Evolutionary conservation across 768 basidiomycete species (phyloP).

Genomic region (Astraeus odoratus): DNA sequence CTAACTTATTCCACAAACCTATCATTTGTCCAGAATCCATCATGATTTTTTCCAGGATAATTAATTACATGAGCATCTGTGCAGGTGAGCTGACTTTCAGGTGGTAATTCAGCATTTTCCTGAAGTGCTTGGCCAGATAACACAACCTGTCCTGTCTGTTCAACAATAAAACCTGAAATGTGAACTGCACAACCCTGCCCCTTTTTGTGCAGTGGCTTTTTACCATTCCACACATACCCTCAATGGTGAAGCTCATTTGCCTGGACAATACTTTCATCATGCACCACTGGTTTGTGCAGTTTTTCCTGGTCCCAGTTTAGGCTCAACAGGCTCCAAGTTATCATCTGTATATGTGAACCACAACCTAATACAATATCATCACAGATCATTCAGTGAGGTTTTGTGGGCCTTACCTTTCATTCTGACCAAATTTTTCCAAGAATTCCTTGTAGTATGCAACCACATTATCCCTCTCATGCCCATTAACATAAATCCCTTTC

Average conservation of each 20-base stretch:
- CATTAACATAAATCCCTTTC: constrained; percentile 23
- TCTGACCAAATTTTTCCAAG: constrained; percentile 1
- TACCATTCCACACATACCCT: constrained; percentile 15
- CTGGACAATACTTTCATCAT: constrained; percentile 17
- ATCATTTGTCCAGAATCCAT: constrained; percentile 19
- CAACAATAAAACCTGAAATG: constrained; percentile 15
- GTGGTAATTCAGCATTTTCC: constrained; percentile 3
- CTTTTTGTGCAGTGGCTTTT: constrained; percentile 25
- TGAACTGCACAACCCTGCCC: constrained; percentile 14
- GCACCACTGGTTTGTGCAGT: constrained; percentile 12
- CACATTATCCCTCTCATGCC: constrained; percentile 21
- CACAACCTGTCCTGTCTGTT: constrained; percentile 12
- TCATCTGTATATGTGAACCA: constrained; percentile 5
- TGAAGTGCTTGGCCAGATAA: constrained; percentile 5
- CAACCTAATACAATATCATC: constrained; percentile 2
- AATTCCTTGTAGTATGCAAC: constrained; percentile 10
- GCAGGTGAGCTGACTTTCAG: constrained; percentile 1
- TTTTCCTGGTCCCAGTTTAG: constrained; percentile 9
- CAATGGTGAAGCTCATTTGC: constrained; percentile 13
- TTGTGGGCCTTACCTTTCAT: constrained; percentile 2
- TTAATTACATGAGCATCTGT: constrained; percentile 13
- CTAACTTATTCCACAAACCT: constrained; percentile 12
- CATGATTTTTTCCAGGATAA: constrained; percentile 16
- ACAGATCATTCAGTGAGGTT: background rate
- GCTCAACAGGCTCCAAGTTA: constrained; percentile 8